phyloP scores from a whole-genome alignment of 2,329 filamentous ascomycete genomes.

The Septoria petroselini region DNA sequence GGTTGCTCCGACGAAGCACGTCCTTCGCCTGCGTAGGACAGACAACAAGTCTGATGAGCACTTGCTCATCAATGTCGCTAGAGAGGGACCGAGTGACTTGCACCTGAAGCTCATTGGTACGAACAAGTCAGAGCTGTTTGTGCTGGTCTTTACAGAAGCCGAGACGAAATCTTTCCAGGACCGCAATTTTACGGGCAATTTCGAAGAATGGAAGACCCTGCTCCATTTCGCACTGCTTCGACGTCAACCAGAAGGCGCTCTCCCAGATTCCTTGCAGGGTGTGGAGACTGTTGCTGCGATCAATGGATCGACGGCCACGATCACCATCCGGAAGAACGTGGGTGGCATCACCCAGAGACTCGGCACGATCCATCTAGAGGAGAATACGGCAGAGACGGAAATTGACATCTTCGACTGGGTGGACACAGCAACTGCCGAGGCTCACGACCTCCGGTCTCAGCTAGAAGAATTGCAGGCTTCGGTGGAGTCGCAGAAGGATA shows the following conservation, averaged over 20 bases:
- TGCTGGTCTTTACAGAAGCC: slow-evolving; percentile 59
- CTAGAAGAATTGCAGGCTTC: slow-evolving; percentile 39
- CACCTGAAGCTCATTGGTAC: slow-evolving; percentile 67
- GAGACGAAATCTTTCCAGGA: slow-evolving; percentile 53
- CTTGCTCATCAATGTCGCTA: slow-evolving; percentile 60
- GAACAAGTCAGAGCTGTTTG: slow-evolving; percentile 62
- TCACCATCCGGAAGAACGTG: slow-evolving; percentile 64
- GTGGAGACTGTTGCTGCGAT: slow-evolving; percentile 60
- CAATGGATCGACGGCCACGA: slow-evolving; percentile 51
- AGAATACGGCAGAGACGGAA: slow-evolving; percentile 54
- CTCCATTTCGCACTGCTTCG: slow-evolving; percentile 57
- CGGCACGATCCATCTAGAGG: slow-evolving; percentile 60
- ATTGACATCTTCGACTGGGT: slow-evolving; percentile 71
- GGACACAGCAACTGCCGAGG: slow-evolving; percentile 53
- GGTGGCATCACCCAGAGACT: slow-evolving; percentile 69
- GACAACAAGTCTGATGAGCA: slow-evolving; percentile 35
- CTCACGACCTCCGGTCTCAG: slow-evolving; percentile 43
- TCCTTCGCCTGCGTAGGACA: slow-evolving; percentile 60
- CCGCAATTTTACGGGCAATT: slow-evolving; percentile 54
- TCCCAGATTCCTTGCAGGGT: slow-evolving; percentile 50
- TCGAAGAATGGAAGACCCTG: slow-evolving; percentile 65
- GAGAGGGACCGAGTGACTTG: slow-evolving; percentile 51
- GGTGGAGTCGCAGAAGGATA: slow-evolving; percentile 51
- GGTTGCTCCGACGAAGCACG: slow-evolving; percentile 27
- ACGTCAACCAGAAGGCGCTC: slow-evolving; percentile 39